A percentile compares a stretch with the other conserved stretches of the same genome.
phyloP scores from a whole-genome alignment of 495 filamentous ascomycete genomes.

The Ramalina peruviana region DNA sequence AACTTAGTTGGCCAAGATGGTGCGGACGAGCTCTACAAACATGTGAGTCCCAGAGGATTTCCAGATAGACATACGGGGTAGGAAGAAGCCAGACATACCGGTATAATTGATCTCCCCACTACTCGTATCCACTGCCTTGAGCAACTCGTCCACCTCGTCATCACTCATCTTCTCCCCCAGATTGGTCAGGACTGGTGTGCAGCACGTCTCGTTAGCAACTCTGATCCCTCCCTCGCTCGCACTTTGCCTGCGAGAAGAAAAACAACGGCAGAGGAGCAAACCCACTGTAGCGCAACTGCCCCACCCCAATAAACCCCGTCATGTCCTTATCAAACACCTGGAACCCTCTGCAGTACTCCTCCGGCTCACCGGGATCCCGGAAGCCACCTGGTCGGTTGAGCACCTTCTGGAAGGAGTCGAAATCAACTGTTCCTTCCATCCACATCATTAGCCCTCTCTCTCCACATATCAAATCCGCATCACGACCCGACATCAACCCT shows the following conservation, averaged over 20 bases:
- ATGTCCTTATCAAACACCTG: conserved; percentile 99
- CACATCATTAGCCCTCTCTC: background rate
- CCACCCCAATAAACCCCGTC: conserved; percentile 94
- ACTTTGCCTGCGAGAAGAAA: background rate
- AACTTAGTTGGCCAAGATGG: conserved; percentile 77
- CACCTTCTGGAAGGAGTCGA: conserved; percentile 87
- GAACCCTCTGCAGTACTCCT: conserved; percentile 95
- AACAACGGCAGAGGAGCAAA: background rate
- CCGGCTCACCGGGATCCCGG: conserved; percentile 91
- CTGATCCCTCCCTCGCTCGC: background rate
- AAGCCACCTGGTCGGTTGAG: conserved; percentile 96
- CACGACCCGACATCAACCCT: background rate
- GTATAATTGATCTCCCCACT: conserved; percentile 95
- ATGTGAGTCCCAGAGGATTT: conserved; percentile 6
- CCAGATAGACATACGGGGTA: background rate
- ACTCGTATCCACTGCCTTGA: conserved; percentile 91
- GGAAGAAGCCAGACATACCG: conserved; percentile 35
- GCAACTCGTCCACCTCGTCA: conserved; percentile 92
- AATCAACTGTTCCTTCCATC: conserved; percentile 56
- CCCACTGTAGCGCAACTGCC: conserved; percentile 80
- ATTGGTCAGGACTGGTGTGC: conserved; percentile 64
- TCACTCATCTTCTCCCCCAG: conserved; percentile 98
- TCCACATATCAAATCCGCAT: background rate
- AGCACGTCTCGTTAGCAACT: background rate
- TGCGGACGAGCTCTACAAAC: conserved; percentile 68